Conservation (phyloP, 352 stramenopile genomes). For the Saprolegnia parasitica region DNA sequence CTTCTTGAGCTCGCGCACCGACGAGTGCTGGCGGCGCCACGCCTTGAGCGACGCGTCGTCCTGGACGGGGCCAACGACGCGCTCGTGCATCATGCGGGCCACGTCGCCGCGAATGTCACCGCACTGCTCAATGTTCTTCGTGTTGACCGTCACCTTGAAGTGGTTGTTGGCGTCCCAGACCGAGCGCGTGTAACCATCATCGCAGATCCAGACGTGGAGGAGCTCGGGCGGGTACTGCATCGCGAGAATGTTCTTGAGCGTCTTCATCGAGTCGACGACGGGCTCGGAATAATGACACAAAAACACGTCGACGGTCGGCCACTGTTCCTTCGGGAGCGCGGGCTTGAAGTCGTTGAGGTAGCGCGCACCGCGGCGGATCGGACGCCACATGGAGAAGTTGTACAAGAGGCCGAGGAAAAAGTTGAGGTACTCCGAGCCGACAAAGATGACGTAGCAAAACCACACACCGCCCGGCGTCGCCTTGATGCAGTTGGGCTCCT, state of each 20-base stretch:
- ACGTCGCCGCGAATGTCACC: constrained; percentile 80
- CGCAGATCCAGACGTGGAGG: constrained; percentile 80
- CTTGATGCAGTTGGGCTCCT: constrained; percentile 78
- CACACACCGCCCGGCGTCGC: constrained; percentile 57
- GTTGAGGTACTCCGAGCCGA: constrained; percentile 84
- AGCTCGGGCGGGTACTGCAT: constrained; percentile 86
- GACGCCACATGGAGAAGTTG: constrained; percentile 90
- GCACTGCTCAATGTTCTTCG: constrained; percentile 81
- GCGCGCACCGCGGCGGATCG: constrained; percentile 78
- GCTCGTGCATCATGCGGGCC: constrained; percentile 82
- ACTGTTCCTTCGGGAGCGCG: constrained; percentile 83
- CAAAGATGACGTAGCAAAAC: constrained; percentile 84
- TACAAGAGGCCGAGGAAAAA: constrained; percentile 83
- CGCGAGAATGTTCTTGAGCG: constrained; percentile 79
- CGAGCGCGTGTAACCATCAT: constrained; percentile 88
- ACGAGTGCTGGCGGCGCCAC: constrained; percentile 84
- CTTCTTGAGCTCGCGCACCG: constrained; percentile 77
- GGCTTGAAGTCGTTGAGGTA: constrained; percentile 90
- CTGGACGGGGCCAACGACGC: constrained; percentile 66
- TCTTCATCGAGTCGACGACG: constrained; percentile 77
- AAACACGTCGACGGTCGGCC: constrained; percentile 84
- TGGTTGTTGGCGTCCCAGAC: constrained; percentile 87
- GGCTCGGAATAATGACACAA: constrained; percentile 89
- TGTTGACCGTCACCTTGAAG: constrained; percentile 88
- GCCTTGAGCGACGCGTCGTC: constrained; percentile 74